Evolutionary conservation across 2,329 filamentous ascomycete species (phyloP).

Genomic region (Chaetothyriales sp.): DNA sequence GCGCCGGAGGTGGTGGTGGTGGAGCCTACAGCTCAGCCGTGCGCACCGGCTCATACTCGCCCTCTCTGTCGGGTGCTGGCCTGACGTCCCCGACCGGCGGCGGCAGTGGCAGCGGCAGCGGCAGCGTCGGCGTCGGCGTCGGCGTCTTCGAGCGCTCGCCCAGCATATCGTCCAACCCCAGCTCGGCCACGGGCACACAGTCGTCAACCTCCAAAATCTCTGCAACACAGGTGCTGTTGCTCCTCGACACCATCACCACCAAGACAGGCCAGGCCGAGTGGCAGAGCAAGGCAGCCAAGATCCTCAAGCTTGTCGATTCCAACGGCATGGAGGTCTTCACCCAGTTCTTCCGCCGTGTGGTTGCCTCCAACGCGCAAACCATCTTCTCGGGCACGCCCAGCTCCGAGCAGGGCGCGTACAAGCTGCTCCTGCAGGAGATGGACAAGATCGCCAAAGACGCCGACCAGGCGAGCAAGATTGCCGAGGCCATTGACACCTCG

Average conservation of each 20-base stretch:
- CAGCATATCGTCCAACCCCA: slow-evolving; percentile 19
- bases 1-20: slow-evolving; percentile 38
- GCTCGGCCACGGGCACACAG: slow-evolving; percentile 34
- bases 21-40: slow-evolving; percentile 42
- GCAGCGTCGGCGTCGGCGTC: slow-evolving; percentile 32
- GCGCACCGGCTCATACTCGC: slow-evolving; percentile 41
- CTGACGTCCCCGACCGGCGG: slow-evolving; percentile 38
- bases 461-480: slow-evolving; percentile 77
- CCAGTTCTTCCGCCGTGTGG: slow-evolving; percentile 85
- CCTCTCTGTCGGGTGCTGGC: slow-evolving; percentile 43
- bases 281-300: slow-evolving; percentile 80
- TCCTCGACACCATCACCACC: slow-evolving; percentile 88
- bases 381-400: slow-evolving; percentile 66
- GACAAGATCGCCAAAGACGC: slow-evolving; percentile 68
- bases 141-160: slow-evolving; percentile 7
- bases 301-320: slow-evolving; percentile 89
- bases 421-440: slow-evolving; percentile 69
- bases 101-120: slow-evolving; percentile 18
- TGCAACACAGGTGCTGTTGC: slow-evolving; percentile 84
- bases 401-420: slow-evolving; percentile 68
- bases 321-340: slow-evolving; percentile 99
- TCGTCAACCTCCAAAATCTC: slow-evolving; percentile 78
- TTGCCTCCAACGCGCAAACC: slow-evolving; percentile 78
- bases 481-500: slow-evolving; percentile 78
- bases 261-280: slow-evolving; percentile 85